Base-by-base conservation (phyloP, 78 protist genomes). In the Dictyostelium purpureum region DNA sequence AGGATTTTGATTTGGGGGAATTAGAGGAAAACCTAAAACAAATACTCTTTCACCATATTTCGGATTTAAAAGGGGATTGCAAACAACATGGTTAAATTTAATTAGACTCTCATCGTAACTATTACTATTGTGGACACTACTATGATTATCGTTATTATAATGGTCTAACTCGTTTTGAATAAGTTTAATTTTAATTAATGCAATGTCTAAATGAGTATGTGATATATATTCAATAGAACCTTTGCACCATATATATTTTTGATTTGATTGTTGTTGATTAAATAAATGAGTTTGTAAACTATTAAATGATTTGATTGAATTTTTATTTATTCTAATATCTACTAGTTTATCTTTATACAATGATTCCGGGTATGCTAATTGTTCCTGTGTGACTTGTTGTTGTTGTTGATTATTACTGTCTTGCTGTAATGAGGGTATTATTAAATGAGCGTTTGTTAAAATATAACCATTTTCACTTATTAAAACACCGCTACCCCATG, bases 141-240 rank as follows among this genome's bases (percentile, higher is more conserved):
- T n/a, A 14, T 33, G 51, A 49, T 24, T 28, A 18, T 21, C 31
- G 12, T 7, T 73, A 49, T 28, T 49, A 31, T 31, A 11, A 16
- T 75, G 31, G 21, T 33, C 28, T 35, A 35, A 35, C 14, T 71
- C 45, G 31, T 81, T 24, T 35, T 37, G 10, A 28, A 28, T 35
- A n/a, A n/a, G n/a, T n/a, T n/a, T n/a, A 37, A 85, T 73, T 45
- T 73, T 70, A 12, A 85, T 63, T 54, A 85, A 33, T 33, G 92
- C 92, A 26, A 85, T 85, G 35, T 85, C 92, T 26, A 85, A 66
- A 51, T 85, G 92, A n/a, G 92, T 85, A 54, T 85, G 92, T 74
- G 92, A 85, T 16, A 85, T 70, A 61, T 85, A 85, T 61, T 85
- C 92, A 26, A 85, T 85, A 1, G 70, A n/a, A 3, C 82, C 92